Percentiles rank a stretch among this genome's conserved stretches.
phyloP scores from a whole-genome alignment of 1,139 yeast species.

The Yamadazyma trypodendri region DNA sequence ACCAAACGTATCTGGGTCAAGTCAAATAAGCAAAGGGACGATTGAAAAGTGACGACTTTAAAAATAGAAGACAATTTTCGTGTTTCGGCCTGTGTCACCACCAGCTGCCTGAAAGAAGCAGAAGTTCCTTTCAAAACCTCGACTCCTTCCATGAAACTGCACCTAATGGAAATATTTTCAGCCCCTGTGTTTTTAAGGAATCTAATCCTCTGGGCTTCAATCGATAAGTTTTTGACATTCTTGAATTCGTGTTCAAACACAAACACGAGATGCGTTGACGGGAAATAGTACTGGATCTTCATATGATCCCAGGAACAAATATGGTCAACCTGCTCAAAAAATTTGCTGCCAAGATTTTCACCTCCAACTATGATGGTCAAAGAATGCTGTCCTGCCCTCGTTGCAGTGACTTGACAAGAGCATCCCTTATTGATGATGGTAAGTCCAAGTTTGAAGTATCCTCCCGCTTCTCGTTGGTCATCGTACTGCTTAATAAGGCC shows the following conservation, averaged over 20 bases:
- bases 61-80: neutral
- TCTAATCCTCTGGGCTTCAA: neutral
- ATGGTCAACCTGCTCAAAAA: neutral
- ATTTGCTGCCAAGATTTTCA: neutral
- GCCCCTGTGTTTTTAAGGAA: neutral
- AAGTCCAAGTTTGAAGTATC: neutral
- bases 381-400: neutral
- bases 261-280: neutral
- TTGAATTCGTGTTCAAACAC: neutral
- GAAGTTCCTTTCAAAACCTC: neutral
- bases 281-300: neutral
- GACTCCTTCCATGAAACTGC: neutral
- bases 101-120: neutral
- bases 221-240: neutral
- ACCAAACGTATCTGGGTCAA: neutral
- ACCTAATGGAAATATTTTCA: neutral
- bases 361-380: neutral
- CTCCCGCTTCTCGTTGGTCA: neutral
- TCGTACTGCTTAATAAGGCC: neutral
- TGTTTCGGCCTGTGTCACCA: neutral
- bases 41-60: neutral
- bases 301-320: neutral
- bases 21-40: neutral
- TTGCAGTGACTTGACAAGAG: neutral
- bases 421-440: neutral